These are phyloP conservation scores for Termitomyces sp. DNA, from an alignment of 768 basidiomycete genomes.

Conservation along the genomic window DNA sequence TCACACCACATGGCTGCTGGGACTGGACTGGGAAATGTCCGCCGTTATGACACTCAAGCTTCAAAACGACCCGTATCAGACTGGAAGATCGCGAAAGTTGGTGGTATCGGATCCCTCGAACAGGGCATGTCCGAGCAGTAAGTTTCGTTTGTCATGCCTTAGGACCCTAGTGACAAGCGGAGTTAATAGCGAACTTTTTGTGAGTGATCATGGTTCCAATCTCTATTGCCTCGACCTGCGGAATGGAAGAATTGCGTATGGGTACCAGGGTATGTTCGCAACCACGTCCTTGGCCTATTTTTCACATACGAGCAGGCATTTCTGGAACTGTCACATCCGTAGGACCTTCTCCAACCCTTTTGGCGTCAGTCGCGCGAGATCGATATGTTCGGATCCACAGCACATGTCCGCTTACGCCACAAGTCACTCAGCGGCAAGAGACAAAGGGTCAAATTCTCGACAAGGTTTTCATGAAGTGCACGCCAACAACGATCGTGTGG, in stretches of 20 bases:
- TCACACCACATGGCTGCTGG: constrained; percentile 60
- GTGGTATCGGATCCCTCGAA: constrained; percentile 57
- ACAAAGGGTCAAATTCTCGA: constrained; percentile 56
- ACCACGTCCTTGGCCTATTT: not conserved
- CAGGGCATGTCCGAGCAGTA: constrained; percentile 63
- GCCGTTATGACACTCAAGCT: constrained; percentile 72
- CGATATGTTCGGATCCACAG: constrained; percentile 70
- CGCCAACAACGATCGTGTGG: constrained; percentile 63
- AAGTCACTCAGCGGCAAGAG: constrained; percentile 46
- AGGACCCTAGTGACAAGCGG: constrained; percentile 2
- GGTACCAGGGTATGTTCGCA: constrained; percentile 53
- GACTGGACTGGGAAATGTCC: constrained; percentile 67
- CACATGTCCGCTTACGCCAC: constrained; percentile 44
- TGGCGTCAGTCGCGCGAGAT: constrained; percentile 65
- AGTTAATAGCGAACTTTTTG: constrained; percentile 55
- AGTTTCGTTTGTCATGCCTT: constrained; percentile 17
- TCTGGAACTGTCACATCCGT: constrained; percentile 67
- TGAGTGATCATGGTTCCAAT: constrained; percentile 61
- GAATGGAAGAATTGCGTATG: constrained; percentile 57
- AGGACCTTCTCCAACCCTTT: constrained; percentile 44
- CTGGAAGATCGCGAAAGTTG: constrained; percentile 59
- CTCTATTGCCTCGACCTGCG: constrained; percentile 66
- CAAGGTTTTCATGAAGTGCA: constrained; percentile 57
- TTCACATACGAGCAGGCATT: constrained; percentile 41
- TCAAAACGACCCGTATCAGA: constrained; percentile 63